Conservation (phyloP, 2,329 filamentous ascomycete genomes). For the Dactylellina parvicollis region DNA sequence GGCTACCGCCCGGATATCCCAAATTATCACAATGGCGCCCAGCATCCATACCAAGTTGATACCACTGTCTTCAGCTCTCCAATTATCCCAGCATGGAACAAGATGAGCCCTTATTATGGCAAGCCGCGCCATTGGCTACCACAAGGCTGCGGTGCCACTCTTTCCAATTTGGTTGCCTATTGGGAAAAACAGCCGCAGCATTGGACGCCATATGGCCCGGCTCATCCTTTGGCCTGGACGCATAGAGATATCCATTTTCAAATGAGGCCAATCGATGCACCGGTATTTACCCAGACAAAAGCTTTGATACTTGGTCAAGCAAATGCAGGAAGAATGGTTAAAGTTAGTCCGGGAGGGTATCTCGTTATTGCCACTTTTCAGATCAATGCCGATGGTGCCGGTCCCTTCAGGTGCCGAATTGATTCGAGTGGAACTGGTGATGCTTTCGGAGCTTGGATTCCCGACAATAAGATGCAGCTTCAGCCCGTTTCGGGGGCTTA, state of each 20-base stretch:
- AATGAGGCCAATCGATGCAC: not conserved
- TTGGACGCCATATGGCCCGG: not conserved
- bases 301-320: not conserved
- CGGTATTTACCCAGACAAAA: not conserved
- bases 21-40: not conserved
- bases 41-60: slow-evolving; percentile 7
- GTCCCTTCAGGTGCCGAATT: slow-evolving; percentile 14
- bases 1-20: not conserved
- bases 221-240: not conserved
- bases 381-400: slow-evolving; percentile 21
- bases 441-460: not conserved
- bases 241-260: slow-evolving; percentile 10
- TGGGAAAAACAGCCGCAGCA: not conserved
- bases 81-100: not conserved
- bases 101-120: not conserved
- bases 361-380: slow-evolving; percentile 3
- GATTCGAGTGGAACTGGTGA: not conserved
- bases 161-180: not conserved
- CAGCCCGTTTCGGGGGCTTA: not conserved
- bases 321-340: not conserved
- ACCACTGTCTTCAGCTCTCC: slow-evolving; percentile 3
- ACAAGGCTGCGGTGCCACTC: slow-evolving; percentile 10
- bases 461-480: not conserved
- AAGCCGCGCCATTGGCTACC: not conserved
- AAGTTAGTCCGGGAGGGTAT: slow-evolving; percentile 11